A percentile compares a stretch with the other conserved stretches of the same genome.
phyloP scores from a whole-genome alignment of 2,329 filamentous ascomycete species.

The Phyllosticta capitalensis region DNA sequence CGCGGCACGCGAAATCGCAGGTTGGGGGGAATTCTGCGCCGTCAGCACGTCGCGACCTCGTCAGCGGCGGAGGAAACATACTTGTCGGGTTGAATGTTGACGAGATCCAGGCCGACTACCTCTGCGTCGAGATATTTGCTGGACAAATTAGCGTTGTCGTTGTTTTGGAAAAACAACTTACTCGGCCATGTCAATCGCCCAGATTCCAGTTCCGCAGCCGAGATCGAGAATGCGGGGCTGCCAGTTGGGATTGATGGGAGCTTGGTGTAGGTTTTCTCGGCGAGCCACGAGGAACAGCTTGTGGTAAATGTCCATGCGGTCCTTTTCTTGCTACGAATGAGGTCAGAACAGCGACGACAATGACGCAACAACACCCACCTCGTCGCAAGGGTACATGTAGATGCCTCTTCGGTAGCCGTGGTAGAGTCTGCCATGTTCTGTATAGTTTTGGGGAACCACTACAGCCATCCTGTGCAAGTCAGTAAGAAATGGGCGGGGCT shows the following conservation, averaged over 20 bases:
- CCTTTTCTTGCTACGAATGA: constrained; percentile 52
- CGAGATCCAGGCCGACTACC: constrained; percentile 50
- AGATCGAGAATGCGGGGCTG: constrained; percentile 51
- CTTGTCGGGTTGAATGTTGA: constrained; percentile 50
- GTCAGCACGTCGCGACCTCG: constrained; percentile 14
- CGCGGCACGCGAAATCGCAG: constrained; percentile 56
- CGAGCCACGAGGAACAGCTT: constrained; percentile 62
- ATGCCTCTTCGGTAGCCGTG: constrained; percentile 57
- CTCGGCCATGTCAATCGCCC: constrained; percentile 80
- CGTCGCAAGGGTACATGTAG: constrained; percentile 71
- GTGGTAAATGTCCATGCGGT: constrained; percentile 74
- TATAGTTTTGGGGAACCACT: constrained; percentile 36
- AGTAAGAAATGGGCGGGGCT: constrained; percentile 6
- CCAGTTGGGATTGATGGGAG: constrained; percentile 30
- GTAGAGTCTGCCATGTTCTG: constrained; percentile 61
- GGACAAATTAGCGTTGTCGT: constrained; percentile 13
- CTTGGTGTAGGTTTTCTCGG: constrained; percentile 38
- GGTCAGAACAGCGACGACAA: background rate
- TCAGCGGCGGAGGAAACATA: constrained; percentile 23
- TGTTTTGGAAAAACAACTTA: too few species aligned
- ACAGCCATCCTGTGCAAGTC: constrained; percentile 24
- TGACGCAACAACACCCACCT: constrained; percentile 38
- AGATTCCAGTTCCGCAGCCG: constrained; percentile 83
- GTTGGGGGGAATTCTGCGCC: constrained; percentile 58
- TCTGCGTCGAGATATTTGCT: constrained; percentile 49